Evolutionary conservation across 306 rosid genomes (phyloP).

Genomic region (Fragaria ananassa): DNA sequence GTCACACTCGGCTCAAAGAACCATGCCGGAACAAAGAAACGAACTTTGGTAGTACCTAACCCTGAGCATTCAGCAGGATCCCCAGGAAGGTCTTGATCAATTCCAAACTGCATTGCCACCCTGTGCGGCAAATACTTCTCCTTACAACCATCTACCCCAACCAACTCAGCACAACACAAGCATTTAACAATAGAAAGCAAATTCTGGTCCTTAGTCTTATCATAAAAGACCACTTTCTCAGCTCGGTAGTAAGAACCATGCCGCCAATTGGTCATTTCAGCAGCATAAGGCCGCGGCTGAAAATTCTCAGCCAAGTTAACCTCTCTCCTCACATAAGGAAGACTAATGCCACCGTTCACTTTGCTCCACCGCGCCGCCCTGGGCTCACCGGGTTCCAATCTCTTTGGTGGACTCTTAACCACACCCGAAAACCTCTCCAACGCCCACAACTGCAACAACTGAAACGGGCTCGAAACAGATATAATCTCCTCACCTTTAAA

Average conservation of each 20-base stretch:
- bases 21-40: conserved; percentile 20
- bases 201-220: conserved; percentile 20
- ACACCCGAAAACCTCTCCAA: conserved; percentile 46
- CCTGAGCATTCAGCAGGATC: conserved; percentile 31
- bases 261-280: conserved; percentile 17
- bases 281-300: conserved; percentile 45
- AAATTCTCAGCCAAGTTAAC: conserved; percentile 17
- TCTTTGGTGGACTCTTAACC: neutral
- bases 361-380: conserved; percentile 36
- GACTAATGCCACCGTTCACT: neutral
- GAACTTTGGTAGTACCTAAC: neutral
- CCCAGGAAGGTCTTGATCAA: conserved; percentile 59
- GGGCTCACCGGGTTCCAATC: conserved; percentile 15
- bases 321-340: neutral
- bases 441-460: conserved; percentile 51
- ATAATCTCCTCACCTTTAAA: neutral
- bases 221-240: conserved; percentile 11
- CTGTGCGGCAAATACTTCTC: conserved; percentile 48
- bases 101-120: conserved; percentile 66
- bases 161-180: conserved; percentile 35
- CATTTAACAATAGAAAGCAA: conserved; percentile 35
- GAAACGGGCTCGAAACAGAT: conserved; percentile 37
- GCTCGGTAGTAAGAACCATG: conserved; percentile 20
- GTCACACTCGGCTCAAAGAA: conserved; percentile 26
- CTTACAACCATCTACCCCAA: conserved; percentile 27